Percentiles rank a stretch among this genome's conserved stretches.
phyloP scores from a whole-genome alignment of 257 asterid species.

The Anisodus tanguticus region DNA sequence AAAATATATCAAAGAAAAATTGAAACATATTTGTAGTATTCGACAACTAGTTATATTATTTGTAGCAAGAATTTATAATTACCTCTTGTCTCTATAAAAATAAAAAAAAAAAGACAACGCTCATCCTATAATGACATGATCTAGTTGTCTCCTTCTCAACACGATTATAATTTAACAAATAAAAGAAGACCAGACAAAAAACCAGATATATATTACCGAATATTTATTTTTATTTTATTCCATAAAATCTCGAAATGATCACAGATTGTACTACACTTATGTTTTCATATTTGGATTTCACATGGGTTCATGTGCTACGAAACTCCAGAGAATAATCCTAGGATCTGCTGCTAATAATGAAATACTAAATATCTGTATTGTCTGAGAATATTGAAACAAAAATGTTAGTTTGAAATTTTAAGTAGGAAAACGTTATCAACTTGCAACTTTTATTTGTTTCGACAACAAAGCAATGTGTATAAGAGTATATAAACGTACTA shows the following conservation, averaged over 20 bases:
- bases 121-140: not conserved
- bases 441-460: too few relatives aligned
- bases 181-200: not conserved
- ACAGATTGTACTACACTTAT: not conserved
- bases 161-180: not conserved
- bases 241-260: not conserved
- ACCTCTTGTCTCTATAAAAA: not conserved
- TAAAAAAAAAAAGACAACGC: not conserved
- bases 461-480: too few relatives aligned
- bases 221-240: not conserved
- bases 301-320: not conserved
- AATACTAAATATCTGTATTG: not conserved
- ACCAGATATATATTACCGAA: not conserved
- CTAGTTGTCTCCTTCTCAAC: conserved; percentile 8
- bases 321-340: not conserved
- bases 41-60: too few relatives aligned
- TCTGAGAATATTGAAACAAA: not conserved
- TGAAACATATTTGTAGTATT: not conserved
- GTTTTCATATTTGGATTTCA: conserved; percentile 1
- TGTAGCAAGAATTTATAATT: not conserved
- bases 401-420: not conserved
- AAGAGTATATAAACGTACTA: too few relatives aligned
- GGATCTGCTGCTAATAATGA: conserved; percentile 35
- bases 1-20: not conserved
- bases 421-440: too few relatives aligned